Evolutionary conservation across 1,284 basidiomycete species (phyloP).

Genomic region (Rhodotorula mucilaginosa): DNA sequence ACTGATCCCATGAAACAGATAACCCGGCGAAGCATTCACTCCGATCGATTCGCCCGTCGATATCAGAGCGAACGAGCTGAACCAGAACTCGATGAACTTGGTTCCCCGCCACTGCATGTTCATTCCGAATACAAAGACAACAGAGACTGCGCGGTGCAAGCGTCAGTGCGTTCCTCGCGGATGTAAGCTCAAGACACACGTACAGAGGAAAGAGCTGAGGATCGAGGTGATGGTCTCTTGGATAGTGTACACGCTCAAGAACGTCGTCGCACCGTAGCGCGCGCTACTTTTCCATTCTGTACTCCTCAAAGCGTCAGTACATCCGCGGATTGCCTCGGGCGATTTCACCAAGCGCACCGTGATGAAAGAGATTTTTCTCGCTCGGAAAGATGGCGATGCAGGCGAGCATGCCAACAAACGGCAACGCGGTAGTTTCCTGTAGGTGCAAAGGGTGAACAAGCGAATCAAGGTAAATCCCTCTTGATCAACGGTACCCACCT

Average conservation of each 20-base stretch:
- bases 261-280: slow-evolving; percentile 51
- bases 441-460: not conserved
- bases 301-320: not conserved
- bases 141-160: slow-evolving; percentile 9
- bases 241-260: slow-evolving; percentile 52
- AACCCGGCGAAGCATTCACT: slow-evolving; percentile 19
- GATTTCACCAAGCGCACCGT: slow-evolving; percentile 40
- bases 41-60: slow-evolving; percentile 51
- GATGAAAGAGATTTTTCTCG: slow-evolving; percentile 52
- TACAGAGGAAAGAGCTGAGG: slow-evolving; percentile 43
- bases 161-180: not conserved
- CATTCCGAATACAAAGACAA: slow-evolving; percentile 44
- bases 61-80: slow-evolving; percentile 50
- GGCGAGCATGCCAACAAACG: slow-evolving; percentile 47
- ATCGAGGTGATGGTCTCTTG: slow-evolving; percentile 52
- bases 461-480: not conserved
- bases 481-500: slow-evolving; percentile 31
- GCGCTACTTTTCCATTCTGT: slow-evolving; percentile 48
- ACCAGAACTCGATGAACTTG: slow-evolving; percentile 52
- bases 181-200: not conserved
- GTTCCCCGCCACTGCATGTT: slow-evolving; percentile 50
- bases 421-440: slow-evolving; percentile 3
- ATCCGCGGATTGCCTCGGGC: not conserved
- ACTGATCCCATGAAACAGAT: no score
- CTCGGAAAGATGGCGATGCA: slow-evolving; percentile 52